Evolutionary conservation across 805 yeast species (phyloP).

Genomic region (Saturnispora halmiae): DNA sequence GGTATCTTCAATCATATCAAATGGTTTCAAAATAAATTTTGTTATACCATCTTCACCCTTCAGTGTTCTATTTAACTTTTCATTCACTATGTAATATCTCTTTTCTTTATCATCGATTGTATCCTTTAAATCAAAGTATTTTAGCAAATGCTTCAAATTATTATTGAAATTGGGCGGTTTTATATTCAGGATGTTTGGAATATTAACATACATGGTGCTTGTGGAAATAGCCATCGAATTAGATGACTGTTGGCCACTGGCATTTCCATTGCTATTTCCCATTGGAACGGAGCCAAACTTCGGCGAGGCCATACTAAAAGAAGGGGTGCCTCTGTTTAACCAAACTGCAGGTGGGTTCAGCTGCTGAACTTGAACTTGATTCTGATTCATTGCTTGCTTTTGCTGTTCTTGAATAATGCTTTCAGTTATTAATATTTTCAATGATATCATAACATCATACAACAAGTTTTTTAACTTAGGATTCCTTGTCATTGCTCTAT

Average conservation of each 20-base stretch:
- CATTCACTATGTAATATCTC: conserved; percentile 17
- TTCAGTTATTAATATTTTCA: conserved; percentile 34
- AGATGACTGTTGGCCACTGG: conserved; percentile 2
- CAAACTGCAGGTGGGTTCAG: conserved; percentile 17
- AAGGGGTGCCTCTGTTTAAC: conserved; percentile 19
- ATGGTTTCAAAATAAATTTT: conserved; percentile 37
- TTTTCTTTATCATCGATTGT: conserved; percentile 19
- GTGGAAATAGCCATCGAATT: neutral
- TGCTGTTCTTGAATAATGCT: conserved; percentile 14
- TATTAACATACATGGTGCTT: conserved; percentile 7
- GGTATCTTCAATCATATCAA: conserved; percentile 53
- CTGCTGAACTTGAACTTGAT: conserved; percentile 15
- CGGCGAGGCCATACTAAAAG: conserved; percentile 19
- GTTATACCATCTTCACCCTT: conserved; percentile 18
- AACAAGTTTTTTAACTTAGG: conserved; percentile 46
- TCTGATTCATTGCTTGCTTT: conserved; percentile 2
- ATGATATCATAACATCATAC: conserved; percentile 49
- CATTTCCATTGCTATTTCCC: neutral
- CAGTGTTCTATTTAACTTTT: conserved; percentile 15
- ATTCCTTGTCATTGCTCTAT: conserved; percentile 34
- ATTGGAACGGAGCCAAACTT: conserved; percentile 13
- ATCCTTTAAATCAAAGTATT: conserved; percentile 19
- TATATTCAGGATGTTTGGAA: conserved; percentile 22
- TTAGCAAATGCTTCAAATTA: conserved; percentile 22
- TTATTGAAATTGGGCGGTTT: conserved; percentile 28